phyloP scores from a whole-genome alignment of 495 filamentous ascomycete species.

The Neurospora sp. region DNA sequence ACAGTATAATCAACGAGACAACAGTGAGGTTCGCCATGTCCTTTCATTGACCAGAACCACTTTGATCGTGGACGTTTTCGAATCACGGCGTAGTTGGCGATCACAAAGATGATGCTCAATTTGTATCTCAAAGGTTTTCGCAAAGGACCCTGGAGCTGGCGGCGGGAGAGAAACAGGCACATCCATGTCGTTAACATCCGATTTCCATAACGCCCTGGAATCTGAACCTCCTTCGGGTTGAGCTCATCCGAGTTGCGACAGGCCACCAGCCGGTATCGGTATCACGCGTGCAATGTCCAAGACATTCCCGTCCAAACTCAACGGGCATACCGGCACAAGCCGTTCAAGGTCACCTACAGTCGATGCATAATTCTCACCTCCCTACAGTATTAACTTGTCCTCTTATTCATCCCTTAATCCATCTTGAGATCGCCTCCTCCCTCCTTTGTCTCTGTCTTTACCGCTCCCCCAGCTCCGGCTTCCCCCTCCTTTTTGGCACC shows the following conservation, averaged over 20 bases:
- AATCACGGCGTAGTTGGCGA: neutral
- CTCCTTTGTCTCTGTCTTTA: slow-evolving; percentile 1
- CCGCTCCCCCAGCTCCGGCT: neutral
- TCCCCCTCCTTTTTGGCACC: slow-evolving; percentile 21
- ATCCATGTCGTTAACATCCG: neutral
- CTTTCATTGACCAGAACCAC: neutral
- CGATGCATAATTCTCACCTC: neutral
- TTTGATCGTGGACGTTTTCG: neutral
- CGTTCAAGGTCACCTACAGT: neutral
- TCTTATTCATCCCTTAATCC: slow-evolving; percentile 23
- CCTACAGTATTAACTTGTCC: neutral
- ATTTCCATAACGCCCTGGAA: neutral
- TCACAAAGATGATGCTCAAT: neutral
- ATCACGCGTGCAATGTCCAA: neutral
- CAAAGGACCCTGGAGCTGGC: neutral
- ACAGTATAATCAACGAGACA: neutral
- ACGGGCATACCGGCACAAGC: neutral
- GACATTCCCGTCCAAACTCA: neutral
- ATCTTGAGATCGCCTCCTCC: slow-evolving; percentile 25
- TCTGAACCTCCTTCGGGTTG: neutral
- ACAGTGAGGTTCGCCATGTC: neutral
- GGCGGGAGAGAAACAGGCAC: neutral
- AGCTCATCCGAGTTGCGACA: neutral
- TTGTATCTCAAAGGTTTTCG: neutral
- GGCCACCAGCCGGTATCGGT: neutral